A percentile compares a stretch with the other conserved stretches of the same genome.
These are phyloP conservation scores for Corrigiola litoralis DNA, from an alignment of 179 eudicot genomes.

Conservation along the genomic window DNA sequence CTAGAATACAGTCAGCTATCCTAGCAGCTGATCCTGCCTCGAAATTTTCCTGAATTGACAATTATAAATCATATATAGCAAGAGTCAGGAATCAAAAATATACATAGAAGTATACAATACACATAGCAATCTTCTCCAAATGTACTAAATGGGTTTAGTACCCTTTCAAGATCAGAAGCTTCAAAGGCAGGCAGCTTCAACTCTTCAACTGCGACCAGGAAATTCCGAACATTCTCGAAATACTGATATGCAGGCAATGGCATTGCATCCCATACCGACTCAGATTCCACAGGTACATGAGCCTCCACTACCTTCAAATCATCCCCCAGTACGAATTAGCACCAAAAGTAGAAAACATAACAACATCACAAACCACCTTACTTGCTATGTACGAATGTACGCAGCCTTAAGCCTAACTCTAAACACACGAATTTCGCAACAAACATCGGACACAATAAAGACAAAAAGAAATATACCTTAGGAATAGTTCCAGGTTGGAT, in stretches of 20 bases:
- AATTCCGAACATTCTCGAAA: constrained; percentile 90
- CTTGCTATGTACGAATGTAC: neutral
- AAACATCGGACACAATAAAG: neutral
- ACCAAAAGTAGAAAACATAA: neutral
- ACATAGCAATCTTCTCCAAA: neutral
- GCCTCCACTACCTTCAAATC: constrained; percentile 59
- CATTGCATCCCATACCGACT: constrained; percentile 65
- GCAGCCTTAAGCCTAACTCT: neutral
- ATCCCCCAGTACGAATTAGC: constrained; percentile 6
- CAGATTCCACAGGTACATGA: constrained; percentile 34
- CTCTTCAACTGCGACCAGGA: constrained; percentile 60
- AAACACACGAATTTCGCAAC: neutral
- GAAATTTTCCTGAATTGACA: constrained; percentile 49
- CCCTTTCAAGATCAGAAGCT: constrained; percentile 83
- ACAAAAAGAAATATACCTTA: constrained; percentile 45
- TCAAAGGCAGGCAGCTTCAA: constrained; percentile 82
- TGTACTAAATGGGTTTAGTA: constrained; percentile 13
- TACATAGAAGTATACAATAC: neutral
- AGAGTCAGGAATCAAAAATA: neutral
- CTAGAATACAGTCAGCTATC: constrained; percentile 83
- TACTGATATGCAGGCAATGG: constrained; percentile 96
- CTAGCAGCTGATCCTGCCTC: constrained; percentile 68
- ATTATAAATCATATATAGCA: neutral
- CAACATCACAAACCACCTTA: neutral
- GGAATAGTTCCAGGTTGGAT: constrained; percentile 78